These are phyloP conservation scores for Saccharomycopsis sp. DNA, from an alignment of 805 yeast species.

Conservation along the genomic window DNA sequence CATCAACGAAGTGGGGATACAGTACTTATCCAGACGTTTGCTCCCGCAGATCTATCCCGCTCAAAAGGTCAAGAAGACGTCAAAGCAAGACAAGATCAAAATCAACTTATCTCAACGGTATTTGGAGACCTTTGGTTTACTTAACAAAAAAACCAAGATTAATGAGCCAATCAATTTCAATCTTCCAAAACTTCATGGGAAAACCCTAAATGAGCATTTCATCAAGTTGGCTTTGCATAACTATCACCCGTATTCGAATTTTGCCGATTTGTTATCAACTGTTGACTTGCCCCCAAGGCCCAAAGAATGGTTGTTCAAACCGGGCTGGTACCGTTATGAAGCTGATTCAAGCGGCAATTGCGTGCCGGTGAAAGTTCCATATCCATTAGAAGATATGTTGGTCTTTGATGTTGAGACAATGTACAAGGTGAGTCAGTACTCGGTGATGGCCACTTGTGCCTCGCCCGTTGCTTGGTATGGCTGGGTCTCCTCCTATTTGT, in stretches of 20 bases:
- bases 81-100: conserved; percentile 27
- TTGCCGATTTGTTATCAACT: conserved; percentile 38
- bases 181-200: conserved; percentile 69
- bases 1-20: conserved; percentile 68
- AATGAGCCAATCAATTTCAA: conserved; percentile 48
- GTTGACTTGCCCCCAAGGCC: conserved; percentile 37
- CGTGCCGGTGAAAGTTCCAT: conserved; percentile 47
- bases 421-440: conserved; percentile 63
- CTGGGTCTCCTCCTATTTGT: conserved; percentile 86
- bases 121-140: conserved; percentile 51
- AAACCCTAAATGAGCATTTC: conserved; percentile 76
- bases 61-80: conserved; percentile 2
- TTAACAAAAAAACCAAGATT: conserved; percentile 64
- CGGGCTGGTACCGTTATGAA: conserved; percentile 81
- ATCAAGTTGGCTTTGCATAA: conserved; percentile 52
- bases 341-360: conserved; percentile 30
- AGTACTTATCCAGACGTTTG: conserved; percentile 52
- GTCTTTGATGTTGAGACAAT: conserved; percentile 88
- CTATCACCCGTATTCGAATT: conserved; percentile 49
- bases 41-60: conserved; percentile 52
- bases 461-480: conserved; percentile 80
- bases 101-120: conserved; percentile 51
- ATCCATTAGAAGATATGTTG: conserved; percentile 62
- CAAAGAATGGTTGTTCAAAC: conserved; percentile 40
- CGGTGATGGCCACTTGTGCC: conserved; percentile 75